Conservation (phyloP, 345 rosid genomes). For the Eutrema japonicum region DNA sequence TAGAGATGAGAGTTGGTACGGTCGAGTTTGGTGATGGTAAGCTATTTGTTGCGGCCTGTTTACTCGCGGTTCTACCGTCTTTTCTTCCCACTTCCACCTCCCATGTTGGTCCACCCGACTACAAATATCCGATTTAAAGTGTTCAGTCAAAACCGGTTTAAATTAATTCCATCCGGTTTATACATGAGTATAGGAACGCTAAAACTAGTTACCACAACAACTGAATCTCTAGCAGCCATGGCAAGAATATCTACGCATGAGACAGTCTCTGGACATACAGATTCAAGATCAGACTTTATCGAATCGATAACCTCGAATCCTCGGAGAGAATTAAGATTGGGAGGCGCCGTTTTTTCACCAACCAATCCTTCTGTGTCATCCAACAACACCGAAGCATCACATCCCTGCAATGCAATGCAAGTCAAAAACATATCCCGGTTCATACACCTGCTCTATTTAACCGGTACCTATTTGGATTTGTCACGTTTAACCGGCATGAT, state of each 20-base stretch:
- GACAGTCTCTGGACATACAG: constrained; percentile 73
- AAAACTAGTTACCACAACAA: constrained; percentile 57
- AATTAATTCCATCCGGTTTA: neutral
- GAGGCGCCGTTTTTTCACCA: constrained; percentile 86
- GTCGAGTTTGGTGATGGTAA: constrained; percentile 82
- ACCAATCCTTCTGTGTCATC: constrained; percentile 62
- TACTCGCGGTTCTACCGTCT: constrained; percentile 70
- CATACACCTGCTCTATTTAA: neutral
- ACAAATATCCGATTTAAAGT: constrained; percentile 15
- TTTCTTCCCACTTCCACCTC: constrained; percentile 78
- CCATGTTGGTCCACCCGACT: constrained; percentile 96
- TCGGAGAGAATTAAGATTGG: constrained; percentile 77
- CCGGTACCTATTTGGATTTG: constrained; percentile 10
- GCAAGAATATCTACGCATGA: constrained; percentile 95
- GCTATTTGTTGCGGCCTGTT: constrained; percentile 59
- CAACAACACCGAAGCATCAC: constrained; percentile 80
- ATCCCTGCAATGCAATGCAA: constrained; percentile 58
- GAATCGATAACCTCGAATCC: constrained; percentile 84
- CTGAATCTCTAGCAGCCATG: constrained; percentile 75
- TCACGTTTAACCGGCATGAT: neutral
- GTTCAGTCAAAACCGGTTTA: neutral
- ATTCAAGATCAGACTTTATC: constrained; percentile 69
- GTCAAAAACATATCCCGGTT: constrained; percentile 10
- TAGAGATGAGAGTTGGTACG: constrained; percentile 54
- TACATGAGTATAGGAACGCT: neutral